phyloP scores from a whole-genome alignment of 345 rosid genomes.

The Eutrema yunnanense region DNA sequence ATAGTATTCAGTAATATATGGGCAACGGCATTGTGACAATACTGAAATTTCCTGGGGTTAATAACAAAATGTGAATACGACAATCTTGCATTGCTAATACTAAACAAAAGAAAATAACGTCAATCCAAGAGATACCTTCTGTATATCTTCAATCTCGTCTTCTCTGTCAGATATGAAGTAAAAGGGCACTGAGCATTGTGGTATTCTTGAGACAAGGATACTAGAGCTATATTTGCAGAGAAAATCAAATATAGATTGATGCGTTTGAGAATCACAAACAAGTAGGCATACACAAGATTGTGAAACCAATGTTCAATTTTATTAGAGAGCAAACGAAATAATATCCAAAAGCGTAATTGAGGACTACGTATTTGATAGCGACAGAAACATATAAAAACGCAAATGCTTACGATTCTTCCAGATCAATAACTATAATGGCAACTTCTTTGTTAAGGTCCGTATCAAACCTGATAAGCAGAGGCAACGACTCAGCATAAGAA shows the following conservation, averaged over 20 bases:
- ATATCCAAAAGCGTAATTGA: not conserved
- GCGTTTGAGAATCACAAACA: not conserved
- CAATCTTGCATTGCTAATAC: not conserved
- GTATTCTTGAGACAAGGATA: constrained; percentile 1
- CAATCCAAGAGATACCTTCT: constrained; percentile 56
- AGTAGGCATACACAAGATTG: not conserved
- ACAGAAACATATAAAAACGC: not conserved
- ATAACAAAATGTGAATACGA: constrained; percentile 26
- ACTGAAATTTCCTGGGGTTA: constrained; percentile 85
- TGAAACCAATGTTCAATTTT: not conserved
- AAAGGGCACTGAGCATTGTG: constrained; percentile 9
- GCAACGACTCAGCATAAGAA: constrained; percentile 20
- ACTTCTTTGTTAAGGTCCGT: constrained; percentile 91
- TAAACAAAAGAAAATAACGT: not conserved
- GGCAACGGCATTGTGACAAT: constrained; percentile 91
- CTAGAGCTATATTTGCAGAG: not conserved
- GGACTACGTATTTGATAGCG: not conserved
- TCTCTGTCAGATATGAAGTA: constrained; percentile 51
- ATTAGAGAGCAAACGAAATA: not conserved
- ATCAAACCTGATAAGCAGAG: constrained; percentile 71
- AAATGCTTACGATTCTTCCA: constrained; percentile 94
- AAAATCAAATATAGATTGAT: not conserved
- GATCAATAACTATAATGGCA: constrained; percentile 97
- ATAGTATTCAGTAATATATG: constrained; percentile 88
- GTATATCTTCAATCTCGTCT: constrained; percentile 99